Evolutionary conservation across 306 rosid genomes (phyloP).

Genomic region (Cucurbita pepo): DNA sequence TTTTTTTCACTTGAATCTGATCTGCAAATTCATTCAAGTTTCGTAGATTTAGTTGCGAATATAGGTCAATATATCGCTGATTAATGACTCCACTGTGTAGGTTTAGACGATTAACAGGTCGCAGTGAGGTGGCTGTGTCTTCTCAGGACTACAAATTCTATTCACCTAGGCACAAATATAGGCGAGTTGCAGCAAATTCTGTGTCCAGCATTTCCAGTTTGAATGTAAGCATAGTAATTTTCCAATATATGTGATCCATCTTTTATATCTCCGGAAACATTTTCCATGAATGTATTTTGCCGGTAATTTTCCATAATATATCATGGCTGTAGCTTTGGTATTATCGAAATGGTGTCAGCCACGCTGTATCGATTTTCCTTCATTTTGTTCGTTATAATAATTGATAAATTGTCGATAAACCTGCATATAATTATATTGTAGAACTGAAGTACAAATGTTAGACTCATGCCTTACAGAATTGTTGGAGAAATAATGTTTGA

Average conservation of each 20-base stretch:
- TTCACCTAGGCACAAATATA: slow-evolving; percentile 87
- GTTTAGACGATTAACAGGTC: slow-evolving; percentile 88
- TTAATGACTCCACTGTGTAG: slow-evolving; percentile 25
- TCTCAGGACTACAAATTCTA: slow-evolving; percentile 65
- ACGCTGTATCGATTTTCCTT: background rate
- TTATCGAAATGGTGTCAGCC: background rate
- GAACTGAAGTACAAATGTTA: background rate
- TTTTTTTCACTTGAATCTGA: background rate
- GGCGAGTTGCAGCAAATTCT: slow-evolving; percentile 54
- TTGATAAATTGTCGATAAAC: background rate
- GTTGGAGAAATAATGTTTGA: background rate
- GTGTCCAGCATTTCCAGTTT: slow-evolving; percentile 48
- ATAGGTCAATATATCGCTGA: background rate
- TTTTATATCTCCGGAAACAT: slow-evolving; percentile 7
- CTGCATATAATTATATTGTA: background rate
- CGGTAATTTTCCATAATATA: background rate
- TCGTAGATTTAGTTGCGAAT: background rate
- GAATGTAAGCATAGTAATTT: slow-evolving; percentile 36
- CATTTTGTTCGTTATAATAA: background rate
- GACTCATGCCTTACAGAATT: background rate
- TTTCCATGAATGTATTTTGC: background rate
- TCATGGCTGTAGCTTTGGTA: background rate
- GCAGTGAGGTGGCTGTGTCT: slow-evolving; percentile 66
- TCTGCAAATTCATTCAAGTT: background rate
- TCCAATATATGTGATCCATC: slow-evolving; percentile 4